These are phyloP conservation scores for Pilaira anomala DNA, from an alignment of 192 early-diverging fungal species.

Conservation along the genomic window DNA sequence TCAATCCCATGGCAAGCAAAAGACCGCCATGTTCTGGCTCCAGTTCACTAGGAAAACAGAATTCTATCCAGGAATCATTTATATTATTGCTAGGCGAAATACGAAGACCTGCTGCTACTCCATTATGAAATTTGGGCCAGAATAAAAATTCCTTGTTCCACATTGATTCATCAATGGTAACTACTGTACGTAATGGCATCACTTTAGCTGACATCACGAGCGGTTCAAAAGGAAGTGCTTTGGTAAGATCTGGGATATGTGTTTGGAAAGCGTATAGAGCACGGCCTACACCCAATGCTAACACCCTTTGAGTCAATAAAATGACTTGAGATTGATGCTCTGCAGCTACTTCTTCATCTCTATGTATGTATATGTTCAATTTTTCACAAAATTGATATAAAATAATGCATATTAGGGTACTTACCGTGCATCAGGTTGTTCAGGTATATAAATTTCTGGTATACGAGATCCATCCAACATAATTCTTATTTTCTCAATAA, in stretches of 20 bases:
- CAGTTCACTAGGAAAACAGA: conserved; percentile 58
- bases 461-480: not conserved
- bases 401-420: not conserved
- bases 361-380: too few species aligned
- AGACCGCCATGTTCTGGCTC: conserved; percentile 74
- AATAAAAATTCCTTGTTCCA: conserved; percentile 45
- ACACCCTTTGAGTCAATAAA: conserved; percentile 45
- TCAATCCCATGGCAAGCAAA: conserved; percentile 76
- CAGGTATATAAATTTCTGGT: not conserved
- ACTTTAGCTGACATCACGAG: conserved; percentile 62
- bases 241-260: conserved; percentile 45
- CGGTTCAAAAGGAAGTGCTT: conserved; percentile 53
- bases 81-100: conserved; percentile 57
- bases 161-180: conserved; percentile 45
- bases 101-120: conserved; percentile 73
- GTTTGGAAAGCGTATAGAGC: conserved; percentile 68
- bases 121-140: conserved; percentile 90
- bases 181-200: conserved; percentile 56
- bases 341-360: conserved; percentile 30
- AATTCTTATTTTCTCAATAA: conserved; percentile 2
- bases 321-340: conserved; percentile 50
- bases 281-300: conserved; percentile 67
- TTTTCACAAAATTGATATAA: not conserved
- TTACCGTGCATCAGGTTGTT: not conserved
- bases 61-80: conserved; percentile 77